Conservation (phyloP, 768 basidiomycete species). For the Termitomyces sp. region DNA sequence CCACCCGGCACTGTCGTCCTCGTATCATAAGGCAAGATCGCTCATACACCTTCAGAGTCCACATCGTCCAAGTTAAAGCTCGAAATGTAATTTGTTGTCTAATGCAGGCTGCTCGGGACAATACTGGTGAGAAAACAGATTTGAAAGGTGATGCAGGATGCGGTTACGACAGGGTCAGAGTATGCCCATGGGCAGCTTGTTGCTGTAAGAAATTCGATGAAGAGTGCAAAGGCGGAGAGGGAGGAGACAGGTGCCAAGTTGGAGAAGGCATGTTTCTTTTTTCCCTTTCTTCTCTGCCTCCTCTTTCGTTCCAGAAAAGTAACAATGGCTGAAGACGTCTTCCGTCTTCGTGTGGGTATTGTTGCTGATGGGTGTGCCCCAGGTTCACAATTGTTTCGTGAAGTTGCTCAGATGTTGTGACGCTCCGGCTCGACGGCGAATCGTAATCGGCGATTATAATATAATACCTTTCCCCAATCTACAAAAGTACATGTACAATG, state of each 20-base stretch:
- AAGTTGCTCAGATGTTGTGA: no score
- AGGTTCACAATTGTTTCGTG: no score
- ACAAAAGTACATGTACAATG: no score
- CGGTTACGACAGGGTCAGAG: slow-evolving; percentile 78
- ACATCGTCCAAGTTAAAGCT: slow-evolving; percentile 75
- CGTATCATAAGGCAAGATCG: slow-evolving; percentile 37
- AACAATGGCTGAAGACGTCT: no score
- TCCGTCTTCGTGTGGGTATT: no score
- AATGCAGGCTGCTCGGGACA: slow-evolving; percentile 83
- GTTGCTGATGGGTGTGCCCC: no score
- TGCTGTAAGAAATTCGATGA: slow-evolving; percentile 74
- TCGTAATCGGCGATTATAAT: no score
- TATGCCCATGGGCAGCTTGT: slow-evolving; percentile 90
- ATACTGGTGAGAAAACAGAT: slow-evolving; percentile 76
- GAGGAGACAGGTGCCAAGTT: slow-evolving; percentile 49
- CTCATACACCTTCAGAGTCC: slow-evolving; percentile 68
- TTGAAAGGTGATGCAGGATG: slow-evolving; percentile 50
- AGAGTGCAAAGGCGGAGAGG: slow-evolving; percentile 43
- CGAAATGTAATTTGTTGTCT: slow-evolving; percentile 80
- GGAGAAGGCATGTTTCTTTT: slow-evolving; percentile 43
- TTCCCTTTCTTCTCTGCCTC: background rate
- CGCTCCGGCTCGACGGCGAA: no score
- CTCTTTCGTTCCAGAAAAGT: no score
- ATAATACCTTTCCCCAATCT: no score
- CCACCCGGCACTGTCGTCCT: no score